Conservation (phyloP, 2,329 filamentous ascomycete genomes). For the Beauveria sp. region DNA sequence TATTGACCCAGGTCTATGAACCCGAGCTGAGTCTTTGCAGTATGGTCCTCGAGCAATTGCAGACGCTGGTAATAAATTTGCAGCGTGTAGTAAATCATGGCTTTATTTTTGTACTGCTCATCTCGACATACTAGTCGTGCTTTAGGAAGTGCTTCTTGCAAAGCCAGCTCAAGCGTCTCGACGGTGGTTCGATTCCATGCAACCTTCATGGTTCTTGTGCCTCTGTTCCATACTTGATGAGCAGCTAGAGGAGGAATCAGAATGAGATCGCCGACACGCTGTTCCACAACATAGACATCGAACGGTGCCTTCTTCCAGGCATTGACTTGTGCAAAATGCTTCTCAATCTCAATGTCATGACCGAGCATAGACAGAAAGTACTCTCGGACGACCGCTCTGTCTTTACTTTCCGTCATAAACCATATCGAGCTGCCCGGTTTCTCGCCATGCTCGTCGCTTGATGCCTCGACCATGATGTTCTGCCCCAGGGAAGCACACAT, state of each 20-base stretch:
- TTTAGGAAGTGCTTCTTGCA: constrained; percentile 81
- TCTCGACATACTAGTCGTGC: constrained; percentile 89
- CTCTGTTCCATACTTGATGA: constrained; percentile 97
- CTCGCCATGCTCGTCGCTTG: constrained; percentile 63
- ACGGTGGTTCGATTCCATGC: constrained; percentile 96
- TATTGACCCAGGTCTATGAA: constrained; percentile 42
- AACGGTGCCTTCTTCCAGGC: constrained; percentile 95
- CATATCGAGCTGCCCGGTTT: constrained; percentile 86
- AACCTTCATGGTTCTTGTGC: constrained; percentile 92
- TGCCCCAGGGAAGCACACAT: constrained; percentile 97
- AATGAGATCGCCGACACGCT: constrained; percentile 85
- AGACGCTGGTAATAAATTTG: constrained; percentile 67
- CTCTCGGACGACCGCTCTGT: constrained; percentile 81
- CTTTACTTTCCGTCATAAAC: constrained; percentile 98
- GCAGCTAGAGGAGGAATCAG: constrained; percentile 87
- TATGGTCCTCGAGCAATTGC: constrained; percentile 41
- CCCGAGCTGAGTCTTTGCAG: constrained; percentile 37
- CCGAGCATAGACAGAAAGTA: constrained; percentile 91
- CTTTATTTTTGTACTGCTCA: constrained; percentile 98
- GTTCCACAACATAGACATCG: constrained; percentile 86
- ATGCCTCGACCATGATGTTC: constrained; percentile 97
- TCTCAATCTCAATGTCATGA: constrained; percentile 94
- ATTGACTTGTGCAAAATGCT: constrained; percentile 91
- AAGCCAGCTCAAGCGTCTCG: constrained; percentile 79
- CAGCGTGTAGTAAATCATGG: constrained; percentile 83